These are phyloP conservation scores for Fusarium devonianum DNA, from an alignment of 2,329 filamentous ascomycete genomes.

Conservation along the genomic window DNA sequence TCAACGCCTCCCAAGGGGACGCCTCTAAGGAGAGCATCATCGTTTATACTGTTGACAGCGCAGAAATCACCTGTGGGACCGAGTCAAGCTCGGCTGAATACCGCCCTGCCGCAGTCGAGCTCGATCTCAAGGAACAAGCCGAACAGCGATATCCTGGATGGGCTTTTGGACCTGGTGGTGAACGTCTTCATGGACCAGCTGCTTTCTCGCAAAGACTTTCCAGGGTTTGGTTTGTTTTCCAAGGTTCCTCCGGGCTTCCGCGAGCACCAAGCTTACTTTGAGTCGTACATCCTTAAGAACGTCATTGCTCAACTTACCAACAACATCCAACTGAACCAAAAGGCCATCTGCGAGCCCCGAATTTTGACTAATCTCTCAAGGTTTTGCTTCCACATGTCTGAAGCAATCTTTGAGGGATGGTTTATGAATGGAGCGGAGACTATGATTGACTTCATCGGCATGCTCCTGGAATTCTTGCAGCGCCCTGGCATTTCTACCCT, in stretches of 20 bases:
- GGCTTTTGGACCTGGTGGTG: constrained; percentile 78
- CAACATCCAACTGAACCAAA: constrained; percentile 74
- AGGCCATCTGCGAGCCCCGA: constrained; percentile 78
- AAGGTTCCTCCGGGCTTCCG: constrained; percentile 92
- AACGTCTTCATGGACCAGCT: constrained; percentile 87
- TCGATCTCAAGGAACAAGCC: constrained; percentile 59
- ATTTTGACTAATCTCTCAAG: constrained; percentile 87
- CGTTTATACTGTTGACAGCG: constrained; percentile 86
- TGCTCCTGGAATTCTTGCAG: constrained; percentile 87
- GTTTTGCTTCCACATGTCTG: constrained; percentile 80
- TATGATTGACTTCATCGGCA: constrained; percentile 85
- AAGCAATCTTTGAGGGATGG: constrained; percentile 95
- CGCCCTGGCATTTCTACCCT: constrained; percentile 79
- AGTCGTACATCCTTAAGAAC: constrained; percentile 84
- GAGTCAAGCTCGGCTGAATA: constrained; percentile 68
- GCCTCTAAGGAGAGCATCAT: constrained; percentile 80
- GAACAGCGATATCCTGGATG: constrained; percentile 76
- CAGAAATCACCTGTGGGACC: constrained; percentile 66
- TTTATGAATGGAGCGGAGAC: constrained; percentile 87
- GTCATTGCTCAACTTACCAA: constrained; percentile 75
- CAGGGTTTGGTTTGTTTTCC: constrained; percentile 82
- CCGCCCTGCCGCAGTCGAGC: constrained; percentile 46
- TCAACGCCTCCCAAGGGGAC: constrained; percentile 61
- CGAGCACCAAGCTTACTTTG: constrained; percentile 94
- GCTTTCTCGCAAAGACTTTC: constrained; percentile 86